phyloP scores from a whole-genome alignment of 306 rosid genomes.

The Trifolium dubium region DNA sequence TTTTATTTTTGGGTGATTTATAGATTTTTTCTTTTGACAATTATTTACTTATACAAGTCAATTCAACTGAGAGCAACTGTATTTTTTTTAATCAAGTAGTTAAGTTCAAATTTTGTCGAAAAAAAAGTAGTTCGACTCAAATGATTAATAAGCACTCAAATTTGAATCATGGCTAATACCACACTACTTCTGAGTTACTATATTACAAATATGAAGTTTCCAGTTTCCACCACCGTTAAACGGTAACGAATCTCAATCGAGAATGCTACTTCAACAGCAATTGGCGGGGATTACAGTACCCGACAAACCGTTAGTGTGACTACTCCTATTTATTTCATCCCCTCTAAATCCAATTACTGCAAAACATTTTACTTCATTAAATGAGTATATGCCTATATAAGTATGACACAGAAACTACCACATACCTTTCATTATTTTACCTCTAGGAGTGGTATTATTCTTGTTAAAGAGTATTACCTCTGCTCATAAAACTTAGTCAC shows the following conservation, averaged over 20 bases:
- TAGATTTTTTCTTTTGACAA: no score
- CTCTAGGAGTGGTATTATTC: constrained; percentile 17
- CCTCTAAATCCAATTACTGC: background rate
- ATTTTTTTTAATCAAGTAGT: no score
- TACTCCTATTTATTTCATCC: background rate
- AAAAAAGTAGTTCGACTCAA: no score
- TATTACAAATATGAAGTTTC: no score
- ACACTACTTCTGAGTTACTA: no score
- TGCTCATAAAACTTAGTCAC: constrained; percentile 14
- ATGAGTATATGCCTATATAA: constrained; percentile 8
- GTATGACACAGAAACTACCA: constrained; percentile 26
- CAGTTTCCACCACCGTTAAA: no score
- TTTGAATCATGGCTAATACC: no score
- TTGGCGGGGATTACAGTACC: background rate
- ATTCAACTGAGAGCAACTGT: background rate
- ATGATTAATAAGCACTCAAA: no score
- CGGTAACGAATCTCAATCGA: no score
- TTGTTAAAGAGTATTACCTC: constrained; percentile 5
- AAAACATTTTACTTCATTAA: background rate
- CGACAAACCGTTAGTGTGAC: background rate
- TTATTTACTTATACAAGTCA: no score
- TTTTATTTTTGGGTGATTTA: no score
- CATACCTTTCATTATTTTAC: constrained; percentile 6
- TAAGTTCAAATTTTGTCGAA: no score
- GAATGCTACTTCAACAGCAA: background rate